Evolutionary conservation across 2,329 filamentous ascomycete species (phyloP).

Genomic region (Nothophoma quercina): DNA sequence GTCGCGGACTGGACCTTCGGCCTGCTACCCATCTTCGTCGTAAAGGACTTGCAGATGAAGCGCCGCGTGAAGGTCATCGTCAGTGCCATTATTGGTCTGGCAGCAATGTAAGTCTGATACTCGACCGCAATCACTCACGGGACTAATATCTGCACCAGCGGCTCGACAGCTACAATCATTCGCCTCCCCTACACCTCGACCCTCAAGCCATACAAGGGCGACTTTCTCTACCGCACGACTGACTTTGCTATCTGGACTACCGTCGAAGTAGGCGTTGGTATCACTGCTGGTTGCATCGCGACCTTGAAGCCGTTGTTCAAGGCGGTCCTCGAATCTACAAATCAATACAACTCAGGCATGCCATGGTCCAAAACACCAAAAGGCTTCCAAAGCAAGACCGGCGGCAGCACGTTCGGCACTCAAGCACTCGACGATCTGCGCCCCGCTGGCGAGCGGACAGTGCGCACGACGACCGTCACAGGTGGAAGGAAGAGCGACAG

Average conservation of each 20-base stretch:
- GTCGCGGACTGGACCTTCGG: conserved; percentile 42
- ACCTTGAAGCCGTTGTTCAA: conserved; percentile 38
- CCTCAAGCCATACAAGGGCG: conserved; percentile 36
- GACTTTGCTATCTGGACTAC: conserved; percentile 45
- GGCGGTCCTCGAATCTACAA: conserved; percentile 21
- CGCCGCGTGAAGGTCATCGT: conserved; percentile 60
- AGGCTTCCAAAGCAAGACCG: conserved; percentile 7
- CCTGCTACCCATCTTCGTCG: conserved; percentile 55
- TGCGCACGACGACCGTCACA: conserved; percentile 32
- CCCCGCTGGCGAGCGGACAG: conserved; percentile 24
- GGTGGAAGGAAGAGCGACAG: conserved; percentile 31
- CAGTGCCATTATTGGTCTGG: conserved; percentile 60
- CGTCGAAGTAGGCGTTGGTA: conserved; percentile 38
- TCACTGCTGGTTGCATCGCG: conserved; percentile 39
- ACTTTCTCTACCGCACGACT: conserved; percentile 41
- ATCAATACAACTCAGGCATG: conserved; percentile 24
- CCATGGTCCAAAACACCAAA: conserved; percentile 27
- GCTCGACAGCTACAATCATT: conserved; percentile 50
- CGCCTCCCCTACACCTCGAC: conserved; percentile 38
- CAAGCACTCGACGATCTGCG: conserved; percentile 28
- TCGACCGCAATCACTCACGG: background rate
- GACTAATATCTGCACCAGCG: conserved; percentile 27
- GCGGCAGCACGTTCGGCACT: conserved; percentile 6
- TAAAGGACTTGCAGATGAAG: conserved; percentile 65
- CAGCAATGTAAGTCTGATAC: conserved; percentile 37